A percentile compares a stretch with the other conserved stretches of the same genome.
phyloP scores from a whole-genome alignment of 148 eudicot species.

The Agrostemma githago region DNA sequence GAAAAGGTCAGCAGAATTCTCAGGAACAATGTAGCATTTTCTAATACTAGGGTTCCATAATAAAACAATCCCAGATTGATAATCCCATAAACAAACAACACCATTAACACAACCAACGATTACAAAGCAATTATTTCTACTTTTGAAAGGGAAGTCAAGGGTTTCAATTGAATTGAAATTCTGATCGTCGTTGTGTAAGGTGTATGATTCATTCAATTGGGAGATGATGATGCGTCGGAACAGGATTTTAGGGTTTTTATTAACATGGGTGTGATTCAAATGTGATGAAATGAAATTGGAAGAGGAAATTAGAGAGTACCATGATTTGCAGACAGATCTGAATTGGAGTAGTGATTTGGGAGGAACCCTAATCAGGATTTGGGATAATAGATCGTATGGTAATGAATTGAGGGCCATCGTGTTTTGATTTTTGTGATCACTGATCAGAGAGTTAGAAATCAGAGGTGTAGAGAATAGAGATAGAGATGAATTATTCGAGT shows the following conservation, averaged over 20 bases:
- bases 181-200: not conserved
- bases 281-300: slow-evolving; percentile 10
- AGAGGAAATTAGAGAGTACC: not conserved
- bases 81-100: slow-evolving; percentile 22
- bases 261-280: not conserved
- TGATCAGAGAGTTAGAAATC: too few relatives aligned
- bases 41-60: slow-evolving; percentile 26
- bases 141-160: slow-evolving; percentile 9
- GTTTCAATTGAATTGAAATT: slow-evolving; percentile 4
- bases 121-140: not conserved
- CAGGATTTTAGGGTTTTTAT: not conserved
- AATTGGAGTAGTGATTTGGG: slow-evolving; percentile 1
- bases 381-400: not conserved
- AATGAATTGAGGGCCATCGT: not conserved
- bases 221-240: not conserved
- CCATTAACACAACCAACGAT: slow-evolving; percentile 25
- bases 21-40: slow-evolving; percentile 17
- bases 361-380: slow-evolving; percentile 10
- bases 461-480: too few relatives aligned
- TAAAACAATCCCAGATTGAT: not conserved
- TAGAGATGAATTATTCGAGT: too few relatives aligned
- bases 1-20: not conserved
- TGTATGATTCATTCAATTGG: not conserved
- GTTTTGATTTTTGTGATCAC: too few relatives aligned
- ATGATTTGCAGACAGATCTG: slow-evolving; percentile 14